These are phyloP conservation scores for Saposhnikovia divaricata DNA, from an alignment of 129 eudicot species.

Conservation along the genomic window DNA sequence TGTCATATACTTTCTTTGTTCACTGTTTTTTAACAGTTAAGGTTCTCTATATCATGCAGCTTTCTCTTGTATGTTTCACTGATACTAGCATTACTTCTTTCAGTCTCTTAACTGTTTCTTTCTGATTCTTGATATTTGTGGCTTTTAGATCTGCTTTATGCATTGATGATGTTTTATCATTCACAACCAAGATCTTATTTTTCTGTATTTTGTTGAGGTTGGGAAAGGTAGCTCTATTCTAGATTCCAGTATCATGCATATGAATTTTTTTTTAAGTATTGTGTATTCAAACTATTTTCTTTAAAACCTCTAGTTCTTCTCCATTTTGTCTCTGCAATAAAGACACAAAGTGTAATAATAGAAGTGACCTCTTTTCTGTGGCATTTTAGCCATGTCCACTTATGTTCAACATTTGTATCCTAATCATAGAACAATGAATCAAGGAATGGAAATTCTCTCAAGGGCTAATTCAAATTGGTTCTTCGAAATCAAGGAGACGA, in stretches of 20 bases:
- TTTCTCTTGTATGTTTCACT: neutral
- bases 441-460: conserved; percentile 22
- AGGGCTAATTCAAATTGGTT: conserved; percentile 31
- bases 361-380: neutral
- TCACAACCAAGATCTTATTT: conserved; percentile 24
- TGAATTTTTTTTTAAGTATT: neutral
- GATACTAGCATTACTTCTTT: conserved; percentile 6
- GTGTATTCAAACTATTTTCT: conserved; percentile 21
- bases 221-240: conserved; percentile 37
- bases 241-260: conserved; percentile 41
- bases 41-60: conserved; percentile 7
- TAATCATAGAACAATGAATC: conserved; percentile 23
- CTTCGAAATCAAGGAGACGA: conserved; percentile 38
- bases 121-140: neutral
- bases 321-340: neutral
- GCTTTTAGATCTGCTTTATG: conserved; percentile 12
- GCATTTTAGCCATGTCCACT: neutral
- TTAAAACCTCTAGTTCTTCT: conserved; percentile 6
- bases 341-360: neutral
- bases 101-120: neutral
- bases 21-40: neutral
- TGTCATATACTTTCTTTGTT: conserved; percentile 4
- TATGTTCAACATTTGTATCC: conserved; percentile 4
- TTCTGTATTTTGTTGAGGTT: conserved; percentile 28
- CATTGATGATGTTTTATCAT: conserved; percentile 11